Evolutionary conservation across 192 early-diverging fungal genomes (phyloP).

Genomic region (Martensiomyces pterosporus): DNA sequence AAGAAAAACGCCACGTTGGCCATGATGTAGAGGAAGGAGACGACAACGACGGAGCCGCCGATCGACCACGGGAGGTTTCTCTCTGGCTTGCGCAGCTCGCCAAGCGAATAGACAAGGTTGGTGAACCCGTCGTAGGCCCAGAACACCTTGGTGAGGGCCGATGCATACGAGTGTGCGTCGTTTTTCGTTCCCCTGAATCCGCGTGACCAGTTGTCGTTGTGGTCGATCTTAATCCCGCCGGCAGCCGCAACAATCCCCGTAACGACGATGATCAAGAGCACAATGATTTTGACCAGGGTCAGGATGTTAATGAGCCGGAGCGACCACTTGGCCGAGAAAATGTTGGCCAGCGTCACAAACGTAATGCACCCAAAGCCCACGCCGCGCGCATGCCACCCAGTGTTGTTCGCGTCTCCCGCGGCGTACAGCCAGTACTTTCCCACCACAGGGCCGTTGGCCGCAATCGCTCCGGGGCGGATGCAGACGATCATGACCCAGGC

Average conservation of each 20-base stretch:
- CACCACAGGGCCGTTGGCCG: constrained; percentile 51
- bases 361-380: constrained; percentile 60
- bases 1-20: constrained; percentile 81
- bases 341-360: constrained; percentile 61
- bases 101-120: constrained; percentile 76
- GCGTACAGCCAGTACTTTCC: constrained; percentile 58
- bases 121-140: constrained; percentile 66
- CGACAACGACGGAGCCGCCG: constrained; percentile 67
- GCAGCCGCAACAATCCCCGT: constrained; percentile 64
- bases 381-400: constrained; percentile 51
- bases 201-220: constrained; percentile 50
- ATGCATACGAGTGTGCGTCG: constrained; percentile 44
- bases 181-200: constrained; percentile 62
- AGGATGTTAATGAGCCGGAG: constrained; percentile 69
- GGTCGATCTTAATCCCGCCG: constrained; percentile 43
- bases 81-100: constrained; percentile 79
- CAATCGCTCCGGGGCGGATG: constrained; percentile 53
- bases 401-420: constrained; percentile 8
- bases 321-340: constrained; percentile 58
- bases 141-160: constrained; percentile 53
- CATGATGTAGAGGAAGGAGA: constrained; percentile 70
- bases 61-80: constrained; percentile 76
- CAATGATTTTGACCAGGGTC: constrained; percentile 67
- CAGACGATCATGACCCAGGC: constrained; percentile 50
- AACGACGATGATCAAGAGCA: constrained; percentile 62